Percentiles rank a stretch among this genome's conserved stretches.
These are phyloP conservation scores for Baorangia bicolor DNA, from an alignment of 768 basidiomycete species.

Conservation along the genomic window DNA sequence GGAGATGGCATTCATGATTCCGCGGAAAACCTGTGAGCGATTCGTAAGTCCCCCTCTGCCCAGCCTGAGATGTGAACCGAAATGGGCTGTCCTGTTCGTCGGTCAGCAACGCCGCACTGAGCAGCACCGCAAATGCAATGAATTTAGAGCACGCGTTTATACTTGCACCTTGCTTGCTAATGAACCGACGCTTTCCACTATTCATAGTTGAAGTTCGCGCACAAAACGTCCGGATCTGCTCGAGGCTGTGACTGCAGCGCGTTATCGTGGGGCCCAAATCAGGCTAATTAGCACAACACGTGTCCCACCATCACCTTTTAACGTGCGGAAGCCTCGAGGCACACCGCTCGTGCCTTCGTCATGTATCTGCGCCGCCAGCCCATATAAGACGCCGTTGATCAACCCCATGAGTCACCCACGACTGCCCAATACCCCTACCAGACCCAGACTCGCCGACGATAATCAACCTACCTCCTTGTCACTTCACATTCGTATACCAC, in stretches of 20 bases:
- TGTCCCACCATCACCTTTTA: conserved; percentile 17
- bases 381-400: conserved; percentile 35
- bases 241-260: conserved; percentile 19
- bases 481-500: conserved; percentile 7
- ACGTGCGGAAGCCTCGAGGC: conserved; percentile 35
- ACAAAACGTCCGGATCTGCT: neutral
- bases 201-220: conserved; percentile 3
- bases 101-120: neutral
- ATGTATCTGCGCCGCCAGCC: conserved; percentile 19
- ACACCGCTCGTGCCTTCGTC: conserved; percentile 25
- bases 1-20: neutral
- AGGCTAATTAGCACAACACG: conserved; percentile 15
- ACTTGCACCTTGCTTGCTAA: neutral
- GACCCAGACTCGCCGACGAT: conserved; percentile 20
- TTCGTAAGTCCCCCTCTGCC: neutral
- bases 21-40: neutral
- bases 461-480: conserved; percentile 12
- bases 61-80: conserved; percentile 6
- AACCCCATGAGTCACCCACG: conserved; percentile 11
- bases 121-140: neutral
- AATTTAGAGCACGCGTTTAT: neutral
- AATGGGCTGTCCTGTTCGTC: neutral
- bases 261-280: conserved; percentile 12
- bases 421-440: conserved; percentile 22
- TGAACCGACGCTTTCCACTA: neutral